These are phyloP conservation scores for Aspergillus spinulosporus DNA, from an alignment of 2,329 filamentous ascomycete species.

Conservation along the genomic window DNA sequence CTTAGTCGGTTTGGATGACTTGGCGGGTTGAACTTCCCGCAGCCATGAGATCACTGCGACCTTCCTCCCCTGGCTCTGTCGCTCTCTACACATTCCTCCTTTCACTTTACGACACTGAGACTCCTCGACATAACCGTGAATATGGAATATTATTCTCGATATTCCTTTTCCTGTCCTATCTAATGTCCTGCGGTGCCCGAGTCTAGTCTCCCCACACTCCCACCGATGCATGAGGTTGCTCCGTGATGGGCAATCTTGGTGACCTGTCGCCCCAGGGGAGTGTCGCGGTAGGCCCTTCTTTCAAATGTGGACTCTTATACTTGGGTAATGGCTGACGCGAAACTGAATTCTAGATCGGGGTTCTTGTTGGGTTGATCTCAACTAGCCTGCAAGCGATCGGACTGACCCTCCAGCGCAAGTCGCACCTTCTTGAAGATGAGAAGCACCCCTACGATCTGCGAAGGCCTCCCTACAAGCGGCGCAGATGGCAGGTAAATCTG, in stretches of 20 bases:
- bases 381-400: slow-evolving; percentile 94
- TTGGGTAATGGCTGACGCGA: neutral
- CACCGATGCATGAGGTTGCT: slow-evolving; percentile 39
- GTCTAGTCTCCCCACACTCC: slow-evolving; percentile 18
- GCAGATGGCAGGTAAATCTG: slow-evolving; percentile 73
- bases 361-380: slow-evolving; percentile 87
- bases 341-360: slow-evolving; percentile 66
- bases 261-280: slow-evolving; percentile 75
- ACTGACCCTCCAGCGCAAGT: slow-evolving; percentile 94
- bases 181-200: slow-evolving; percentile 18
- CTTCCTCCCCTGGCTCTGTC: neutral
- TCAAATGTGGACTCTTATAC: neutral
- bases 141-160: slow-evolving; percentile 13
- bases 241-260: slow-evolving; percentile 68
- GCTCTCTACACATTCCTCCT: neutral
- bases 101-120: neutral
- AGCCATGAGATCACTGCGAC: slow-evolving; percentile 12
- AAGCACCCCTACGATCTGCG: slow-evolving; percentile 75
- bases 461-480: slow-evolving; percentile 82
- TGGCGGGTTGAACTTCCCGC: slow-evolving; percentile 6
- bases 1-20: slow-evolving; percentile 10
- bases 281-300: slow-evolving; percentile 62
- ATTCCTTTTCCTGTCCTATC: slow-evolving; percentile 10
- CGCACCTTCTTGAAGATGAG: slow-evolving; percentile 95
- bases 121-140: neutral